Conservation (phyloP, 805 yeast genomes). For the Metschnikowia rubicola region DNA sequence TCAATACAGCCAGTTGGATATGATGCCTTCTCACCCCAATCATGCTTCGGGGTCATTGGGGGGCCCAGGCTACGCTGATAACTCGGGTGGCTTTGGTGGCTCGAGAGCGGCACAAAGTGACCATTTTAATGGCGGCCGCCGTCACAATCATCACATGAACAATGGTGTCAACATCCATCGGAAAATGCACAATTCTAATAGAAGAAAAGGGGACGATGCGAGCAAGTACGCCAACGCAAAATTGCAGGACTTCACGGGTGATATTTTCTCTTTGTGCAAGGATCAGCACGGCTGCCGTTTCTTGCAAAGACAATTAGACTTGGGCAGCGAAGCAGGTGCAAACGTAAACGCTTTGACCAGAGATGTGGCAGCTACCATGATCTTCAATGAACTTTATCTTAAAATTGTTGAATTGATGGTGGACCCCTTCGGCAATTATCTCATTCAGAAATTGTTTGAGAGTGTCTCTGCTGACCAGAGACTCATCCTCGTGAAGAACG, state of each 20-base stretch:
- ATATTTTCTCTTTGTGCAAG: conserved; percentile 76
- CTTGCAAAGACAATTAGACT: conserved; percentile 80
- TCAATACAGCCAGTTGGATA: conserved; percentile 1
- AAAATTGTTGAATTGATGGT: conserved; percentile 86
- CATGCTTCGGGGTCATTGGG: neutral
- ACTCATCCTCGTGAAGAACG: conserved; percentile 61
- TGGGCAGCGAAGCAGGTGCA: conserved; percentile 35
- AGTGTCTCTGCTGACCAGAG: conserved; percentile 69
- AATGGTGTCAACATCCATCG: conserved; percentile 41
- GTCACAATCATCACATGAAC: conserved; percentile 15
- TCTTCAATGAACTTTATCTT: conserved; percentile 74
- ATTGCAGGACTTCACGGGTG: conserved; percentile 65
- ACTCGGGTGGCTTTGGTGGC: conserved; percentile 1
- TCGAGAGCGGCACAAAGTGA: conserved; percentile 5
- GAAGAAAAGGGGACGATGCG: conserved; percentile 62
- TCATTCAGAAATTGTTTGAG: conserved; percentile 87
- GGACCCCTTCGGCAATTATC: conserved; percentile 96
- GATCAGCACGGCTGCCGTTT: conserved; percentile 97
- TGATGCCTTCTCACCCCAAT: neutral
- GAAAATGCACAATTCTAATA: conserved; percentile 32
- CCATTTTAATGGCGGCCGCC: conserved; percentile 4
- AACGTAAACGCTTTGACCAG: conserved; percentile 15
- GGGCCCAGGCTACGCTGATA: neutral
- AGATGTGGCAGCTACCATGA: conserved; percentile 62
- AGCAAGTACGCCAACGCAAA: conserved; percentile 65